Evolutionary conservation across 2,329 filamentous ascomycete species (phyloP), one percentile per base, ranked within the genome.

Genomic region (Exophiala alcalophila): DNA sequence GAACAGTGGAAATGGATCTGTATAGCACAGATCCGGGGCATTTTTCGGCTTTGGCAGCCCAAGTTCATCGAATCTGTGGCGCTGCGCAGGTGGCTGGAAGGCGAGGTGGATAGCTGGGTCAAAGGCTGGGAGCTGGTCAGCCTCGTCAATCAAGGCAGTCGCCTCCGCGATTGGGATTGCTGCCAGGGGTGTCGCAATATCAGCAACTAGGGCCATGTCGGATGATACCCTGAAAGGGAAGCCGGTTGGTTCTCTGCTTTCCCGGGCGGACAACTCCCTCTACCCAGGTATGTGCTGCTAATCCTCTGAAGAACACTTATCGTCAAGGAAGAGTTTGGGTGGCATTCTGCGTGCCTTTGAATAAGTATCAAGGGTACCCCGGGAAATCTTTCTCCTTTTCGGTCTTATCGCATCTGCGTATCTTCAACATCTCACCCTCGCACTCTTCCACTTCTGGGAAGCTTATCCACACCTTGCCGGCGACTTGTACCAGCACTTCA

Each of bases 1-100:
- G 59, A 83, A 83, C n/a, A 83, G 69, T 1, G 66, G 68, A 59
- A 83, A 83, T 0, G 79, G 78, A 38, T 80, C 72, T 0, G 78
- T 77, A 33, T 39, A 39, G 26, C 36, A 39, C 8, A 39, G 25
- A 20, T 39, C 36, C 8, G 36, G 36, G n/a, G 20, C 36, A 31
- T 39, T 39, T 4, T 39, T 26, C 2, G 36, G 36, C 14, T 31
- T 31, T n/a, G 23, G 26, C 5, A 39, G 26, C 5, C 36, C 36
- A 2, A 39, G 12, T 12, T 39, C 36, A 18, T 19, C 12, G 14
- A 39, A 39, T 5, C 26, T 30, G 10, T 39, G 27, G 18, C 36
- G 26, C 18, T 29, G 26, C 8, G 25, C 27, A 16, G 36, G 36
- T 10, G 36, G 36, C 16, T 23, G 25, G 19, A 39, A 39, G 3